Percentiles rank a stretch among this genome's conserved stretches.
Conservation (phyloP, 1,284 basidiomycete genomes). For the Puccinia novopanici region DNA sequence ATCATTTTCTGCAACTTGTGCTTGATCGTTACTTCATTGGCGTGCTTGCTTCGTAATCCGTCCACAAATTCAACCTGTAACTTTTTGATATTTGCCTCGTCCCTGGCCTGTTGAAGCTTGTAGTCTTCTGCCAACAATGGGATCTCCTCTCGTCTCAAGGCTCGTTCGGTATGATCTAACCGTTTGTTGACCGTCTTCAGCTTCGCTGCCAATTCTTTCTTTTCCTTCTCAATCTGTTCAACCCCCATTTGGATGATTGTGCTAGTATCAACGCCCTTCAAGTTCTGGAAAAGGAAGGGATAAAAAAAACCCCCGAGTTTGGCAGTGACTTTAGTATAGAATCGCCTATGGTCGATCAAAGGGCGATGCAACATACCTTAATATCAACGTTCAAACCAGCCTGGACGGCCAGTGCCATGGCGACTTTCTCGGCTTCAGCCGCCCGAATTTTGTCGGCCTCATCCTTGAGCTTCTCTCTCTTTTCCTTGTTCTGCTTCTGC, state of each 20-base stretch:
- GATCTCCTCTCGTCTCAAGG: constrained; percentile 89
- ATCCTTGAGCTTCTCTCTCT: constrained; percentile 75
- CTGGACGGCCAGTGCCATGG: constrained; percentile 79
- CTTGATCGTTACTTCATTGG: constrained; percentile 76
- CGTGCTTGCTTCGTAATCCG: constrained; percentile 68
- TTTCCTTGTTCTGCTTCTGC: constrained; percentile 69
- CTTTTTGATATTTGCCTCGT: constrained; percentile 71
- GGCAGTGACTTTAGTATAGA: background rate
- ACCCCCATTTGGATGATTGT: constrained; percentile 89
- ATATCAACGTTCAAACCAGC: constrained; percentile 82
- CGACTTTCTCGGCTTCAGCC: constrained; percentile 83
- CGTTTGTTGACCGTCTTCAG: constrained; percentile 84
- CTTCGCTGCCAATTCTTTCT: constrained; percentile 80
- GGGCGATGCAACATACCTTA: constrained; percentile 64
- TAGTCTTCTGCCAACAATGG: constrained; percentile 86
- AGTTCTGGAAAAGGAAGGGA: constrained; percentile 64
- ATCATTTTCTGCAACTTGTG: constrained; percentile 73
- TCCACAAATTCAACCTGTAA: constrained; percentile 69
- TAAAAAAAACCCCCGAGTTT: no score
- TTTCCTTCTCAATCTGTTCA: constrained; percentile 93
- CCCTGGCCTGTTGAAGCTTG: constrained; percentile 76
- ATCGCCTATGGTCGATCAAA: background rate
- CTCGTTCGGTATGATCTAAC: constrained; percentile 93
- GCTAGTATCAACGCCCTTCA: constrained; percentile 82
- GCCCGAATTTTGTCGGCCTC: constrained; percentile 80